Evolutionary conservation across 768 basidiomycete genomes (phyloP), one percentile per base, ranked within the genome.

Genomic region (Plicaturopsis crispa): DNA sequence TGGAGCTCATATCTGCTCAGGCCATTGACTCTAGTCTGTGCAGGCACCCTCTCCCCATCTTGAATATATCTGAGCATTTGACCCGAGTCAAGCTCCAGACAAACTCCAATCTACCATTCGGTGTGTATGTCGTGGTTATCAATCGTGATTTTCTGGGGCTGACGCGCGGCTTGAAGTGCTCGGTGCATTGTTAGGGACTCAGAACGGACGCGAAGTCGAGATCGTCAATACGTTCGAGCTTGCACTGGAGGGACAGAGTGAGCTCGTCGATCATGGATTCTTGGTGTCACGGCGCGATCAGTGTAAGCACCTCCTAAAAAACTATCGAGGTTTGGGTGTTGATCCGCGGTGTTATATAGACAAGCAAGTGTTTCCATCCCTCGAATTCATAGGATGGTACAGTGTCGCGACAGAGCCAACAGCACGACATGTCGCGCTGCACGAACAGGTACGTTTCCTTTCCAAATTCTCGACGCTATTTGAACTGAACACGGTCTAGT

Each of bases 301-400:
- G 61, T 99, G 94, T 81, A 42, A 63, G 70, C 49, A 61, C 44
- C 34, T 41, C 32, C 17, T 33, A 33, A 19, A 40, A 24, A n/a
- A n/a, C n/a, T n/a, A n/a, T n/a, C n/a, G n/a, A 19, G 11, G 24
- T 17, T 34, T 34, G 6, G 36, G 24, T 31, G 34, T 36, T 40
- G 16, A 22, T 45, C 39, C 32, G 47, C 16, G 23, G 36, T 36
- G 16, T 37, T 31, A 13, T 24, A 31, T 58, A 98, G 94, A 92
- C 70, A 94, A 94, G 60, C 92, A 96, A 62, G 94, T 98, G 16
- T 98, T 99, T 59, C 96, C 96, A 8, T 91, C 92, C 1, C 72
- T 98, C 23, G 96, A 98, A 54, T 83, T 99, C 53, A 86, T 99
- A 36, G 96, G 96, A 6, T 99, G 96, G 96, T 99, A 99, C 61